phyloP scores from a whole-genome alignment of 179 eudicot species.

The Sideroxylon spinosum region DNA sequence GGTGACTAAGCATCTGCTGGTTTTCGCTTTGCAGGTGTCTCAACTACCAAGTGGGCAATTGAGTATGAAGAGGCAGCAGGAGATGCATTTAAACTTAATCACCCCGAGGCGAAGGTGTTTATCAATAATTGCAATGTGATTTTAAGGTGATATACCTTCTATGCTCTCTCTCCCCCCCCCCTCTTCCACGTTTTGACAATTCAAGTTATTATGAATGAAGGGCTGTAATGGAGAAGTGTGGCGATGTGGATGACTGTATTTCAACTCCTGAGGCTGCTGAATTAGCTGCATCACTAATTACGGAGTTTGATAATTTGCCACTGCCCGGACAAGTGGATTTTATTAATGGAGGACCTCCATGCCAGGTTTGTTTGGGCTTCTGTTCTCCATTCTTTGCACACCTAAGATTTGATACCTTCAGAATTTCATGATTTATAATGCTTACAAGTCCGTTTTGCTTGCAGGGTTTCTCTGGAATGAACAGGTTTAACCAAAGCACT shows the following conservation, averaged over 20 bases:
- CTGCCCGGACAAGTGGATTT: slow-evolving; percentile 80
- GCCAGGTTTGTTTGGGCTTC: slow-evolving; percentile 50
- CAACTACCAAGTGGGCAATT: slow-evolving; percentile 84
- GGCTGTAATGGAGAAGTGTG: slow-evolving; percentile 76
- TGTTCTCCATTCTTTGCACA: not conserved
- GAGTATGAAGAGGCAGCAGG: slow-evolving; percentile 91
- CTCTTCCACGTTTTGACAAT: not conserved
- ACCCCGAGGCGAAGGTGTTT: slow-evolving; percentile 56
- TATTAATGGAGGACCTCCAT: slow-evolving; percentile 88
- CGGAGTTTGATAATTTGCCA: slow-evolving; percentile 53
- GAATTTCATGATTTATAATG: not conserved
- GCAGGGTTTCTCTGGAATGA: slow-evolving; percentile 94
- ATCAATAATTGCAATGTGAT: slow-evolving; percentile 77
- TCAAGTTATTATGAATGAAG: slow-evolving; percentile 27
- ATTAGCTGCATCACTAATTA: slow-evolving; percentile 54
- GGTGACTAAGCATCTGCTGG: not conserved
- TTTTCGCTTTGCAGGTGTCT: slow-evolving; percentile 40
- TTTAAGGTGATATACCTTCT: slow-evolving; percentile 41
- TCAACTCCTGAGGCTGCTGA: slow-evolving; percentile 76
- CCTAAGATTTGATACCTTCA: not conserved
- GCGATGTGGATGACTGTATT: slow-evolving; percentile 68
- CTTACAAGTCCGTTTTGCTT: slow-evolving; percentile 13
- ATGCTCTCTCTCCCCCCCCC: not conserved
- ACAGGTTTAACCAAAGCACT: slow-evolving; percentile 74
- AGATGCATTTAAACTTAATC: slow-evolving; percentile 76